Base-by-base conservation (phyloP, 768 basidiomycete genomes). In the Melanogaster broomeanus region DNA sequence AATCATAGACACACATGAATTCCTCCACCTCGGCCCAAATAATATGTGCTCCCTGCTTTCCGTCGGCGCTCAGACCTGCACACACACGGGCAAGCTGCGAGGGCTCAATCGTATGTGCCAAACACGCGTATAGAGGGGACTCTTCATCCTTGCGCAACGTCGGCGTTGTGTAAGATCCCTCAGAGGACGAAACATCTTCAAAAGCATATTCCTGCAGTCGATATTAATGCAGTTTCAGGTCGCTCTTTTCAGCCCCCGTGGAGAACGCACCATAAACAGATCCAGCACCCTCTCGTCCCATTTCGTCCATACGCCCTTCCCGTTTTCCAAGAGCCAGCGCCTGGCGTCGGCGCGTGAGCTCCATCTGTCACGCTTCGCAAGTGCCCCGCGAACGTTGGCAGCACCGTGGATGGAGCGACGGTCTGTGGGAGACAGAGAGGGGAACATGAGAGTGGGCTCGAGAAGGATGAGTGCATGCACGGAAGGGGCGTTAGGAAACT, bases 371-470 rank as follows among this genome's bases (percentile, higher is more conserved):
- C 59, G 67, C 45, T 65, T 68, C 11, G 48, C 49, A 4, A 51
- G 55, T 6, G 63, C 64, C 4, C 62, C 66, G 3, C 63, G 63
- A 15, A 70, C 62, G 25, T 68, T 68, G 35, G 68, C 59, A 4
- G 62, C 60, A 6, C 67, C 67, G 16, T 62, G 67, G n/a, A 64
- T 49, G 3, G 48, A 52, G n/a, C 67, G 67, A 3, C 58, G 59
- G 33, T 68, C 67, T 1, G 53, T 54, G 6, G 68, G 55, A 1
- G 66, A 55, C 50, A 68, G 53, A 13, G 22, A 48, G 21, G 66
- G 68, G 34, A 68, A 70, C 68, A 68, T 66, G 48, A 68, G 24
- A 2, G 68, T 70, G 4, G 67, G 68, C 45, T 68, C 67, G 42
- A 68, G 21, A 12, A 68, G 47, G 33, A 68, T 55, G 11, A 68